phyloP scores from a whole-genome alignment of 139 green algal genomes.

The Desmodesmus armatus region DNA sequence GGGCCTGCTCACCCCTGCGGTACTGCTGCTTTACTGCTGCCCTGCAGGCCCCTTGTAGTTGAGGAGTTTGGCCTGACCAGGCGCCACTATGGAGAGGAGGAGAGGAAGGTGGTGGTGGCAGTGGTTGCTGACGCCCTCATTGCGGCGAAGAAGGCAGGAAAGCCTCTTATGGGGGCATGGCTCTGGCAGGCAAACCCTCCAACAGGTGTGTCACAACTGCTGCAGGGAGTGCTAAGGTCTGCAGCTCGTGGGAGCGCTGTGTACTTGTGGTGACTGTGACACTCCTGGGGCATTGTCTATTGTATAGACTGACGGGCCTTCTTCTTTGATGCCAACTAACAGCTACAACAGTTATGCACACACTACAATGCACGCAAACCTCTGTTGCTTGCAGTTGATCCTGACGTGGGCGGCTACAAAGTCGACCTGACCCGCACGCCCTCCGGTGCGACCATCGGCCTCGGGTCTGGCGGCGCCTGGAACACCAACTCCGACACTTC shows the following conservation, averaged over 20 bases:
- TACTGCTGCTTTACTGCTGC: no score
- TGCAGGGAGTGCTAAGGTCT: background rate
- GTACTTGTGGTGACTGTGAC: no score
- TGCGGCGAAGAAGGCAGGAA: conserved; percentile 31
- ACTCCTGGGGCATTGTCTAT: no score
- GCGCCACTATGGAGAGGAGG: conserved; percentile 32
- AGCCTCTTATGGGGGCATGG: conserved; percentile 7
- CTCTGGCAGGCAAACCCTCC: conserved; percentile 9
- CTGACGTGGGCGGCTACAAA: conserved; percentile 25
- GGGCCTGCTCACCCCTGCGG: no score
- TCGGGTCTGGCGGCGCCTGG: background rate
- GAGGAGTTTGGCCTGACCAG: conserved; percentile 35
- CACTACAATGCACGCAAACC: no score
- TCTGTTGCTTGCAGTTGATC: background rate
- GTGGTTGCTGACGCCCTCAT: conserved; percentile 38
- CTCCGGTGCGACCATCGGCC: background rate
- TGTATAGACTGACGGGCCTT: no score
- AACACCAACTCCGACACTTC: background rate
- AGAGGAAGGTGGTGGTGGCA: conserved; percentile 35
- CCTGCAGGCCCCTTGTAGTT: conserved; percentile 21
- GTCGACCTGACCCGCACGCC: background rate
- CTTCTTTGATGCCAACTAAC: no score
- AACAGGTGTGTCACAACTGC: conserved; percentile 18
- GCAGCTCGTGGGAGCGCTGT: no score
- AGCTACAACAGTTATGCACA: no score